Conservation (phyloP, 495 filamentous ascomycete species). For the Trichodelitschia bisporula region DNA sequence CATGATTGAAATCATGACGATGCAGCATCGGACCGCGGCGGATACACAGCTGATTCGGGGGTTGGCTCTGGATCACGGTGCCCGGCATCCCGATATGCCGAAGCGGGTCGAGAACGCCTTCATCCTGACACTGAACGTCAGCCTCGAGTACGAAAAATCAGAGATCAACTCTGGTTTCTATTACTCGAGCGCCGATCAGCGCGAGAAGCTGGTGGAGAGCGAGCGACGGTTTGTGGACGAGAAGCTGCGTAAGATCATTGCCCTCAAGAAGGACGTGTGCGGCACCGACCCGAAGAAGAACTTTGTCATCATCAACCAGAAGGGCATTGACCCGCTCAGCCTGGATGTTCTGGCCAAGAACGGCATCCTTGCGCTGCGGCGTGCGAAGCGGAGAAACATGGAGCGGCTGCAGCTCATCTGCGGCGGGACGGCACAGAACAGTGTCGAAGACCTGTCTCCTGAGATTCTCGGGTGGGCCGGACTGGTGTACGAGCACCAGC, state of each 20-base stretch:
- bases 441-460: conserved; percentile 73
- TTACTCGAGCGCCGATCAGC: conserved; percentile 88
- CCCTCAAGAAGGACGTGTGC: conserved; percentile 94
- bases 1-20: conserved; percentile 99
- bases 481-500: conserved; percentile 85
- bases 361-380: conserved; percentile 76
- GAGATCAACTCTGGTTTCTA: conserved; percentile 99
- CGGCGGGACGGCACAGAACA: conserved; percentile 80
- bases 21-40: conserved; percentile 91
- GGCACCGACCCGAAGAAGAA: conserved; percentile 83
- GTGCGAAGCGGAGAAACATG: conserved; percentile 97
- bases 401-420: conserved; percentile 87
- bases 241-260: conserved; percentile 92
- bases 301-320: conserved; percentile 97
- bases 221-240: conserved; percentile 90
- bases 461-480: conserved; percentile 92
- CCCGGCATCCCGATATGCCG: conserved; percentile 94
- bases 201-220: conserved; percentile 92
- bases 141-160: conserved; percentile 94
- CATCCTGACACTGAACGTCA: conserved; percentile 90
- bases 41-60: conserved; percentile 92
- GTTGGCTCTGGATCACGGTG: conserved; percentile 83
- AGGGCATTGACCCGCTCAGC: conserved; percentile 92
- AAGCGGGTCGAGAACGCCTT: conserved; percentile 86
- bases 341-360: conserved; percentile 94